Evolutionary conservation across 2,329 filamentous ascomycete species (phyloP), one percentile per base, ranked within the genome.

Genomic region (Sporothrix schenckii): DNA sequence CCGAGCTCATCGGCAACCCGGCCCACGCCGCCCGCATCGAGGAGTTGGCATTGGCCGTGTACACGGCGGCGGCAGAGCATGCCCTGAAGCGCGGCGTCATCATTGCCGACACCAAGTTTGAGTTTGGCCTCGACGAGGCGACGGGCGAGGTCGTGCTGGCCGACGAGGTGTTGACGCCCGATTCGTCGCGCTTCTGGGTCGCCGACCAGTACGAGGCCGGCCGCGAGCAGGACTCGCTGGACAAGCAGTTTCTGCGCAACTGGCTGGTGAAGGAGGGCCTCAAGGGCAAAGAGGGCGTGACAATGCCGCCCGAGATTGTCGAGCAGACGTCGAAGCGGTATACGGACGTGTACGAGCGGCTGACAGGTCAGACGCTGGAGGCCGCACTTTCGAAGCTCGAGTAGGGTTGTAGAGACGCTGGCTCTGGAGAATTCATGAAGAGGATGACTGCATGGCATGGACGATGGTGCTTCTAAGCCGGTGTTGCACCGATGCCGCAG

Each of bases 121-220:
- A 86, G 81, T 94, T 93, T 76, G 91, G 89, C 1, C 81, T 92
- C 21, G 88, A 91, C 74, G 84, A 87, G 73, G 84, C 81, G 70
- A 88, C 87, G 1, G 85, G 88, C 72, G 87, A 91, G 76, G 85
- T 95, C 9, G 87, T 93, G 49, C 83, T 94, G 67, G 88, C 93
- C 4, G 93, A 97, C 77, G 93, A 97, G 82, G 92, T 96, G 27
- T 82, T 97, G 63, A 96, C 93, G 9, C 93, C 93, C 2, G 91
- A 93, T 78, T 91, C 87, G 69, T 94, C 91, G 66, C 87, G 94
- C 19, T 97, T 97, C 85, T 98, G 94, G 94, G 89, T 89, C 0
- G 87, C 86, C 73, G 88, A 88, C 56, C 84, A 84, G 60, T 96
- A 94, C 78, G 85, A 89, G 77, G 80, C 91, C 21, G 93, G 94